These are phyloP conservation scores for Komagataella phaffii DNA, from an alignment of 805 yeast genomes.

Conservation along the genomic window DNA sequence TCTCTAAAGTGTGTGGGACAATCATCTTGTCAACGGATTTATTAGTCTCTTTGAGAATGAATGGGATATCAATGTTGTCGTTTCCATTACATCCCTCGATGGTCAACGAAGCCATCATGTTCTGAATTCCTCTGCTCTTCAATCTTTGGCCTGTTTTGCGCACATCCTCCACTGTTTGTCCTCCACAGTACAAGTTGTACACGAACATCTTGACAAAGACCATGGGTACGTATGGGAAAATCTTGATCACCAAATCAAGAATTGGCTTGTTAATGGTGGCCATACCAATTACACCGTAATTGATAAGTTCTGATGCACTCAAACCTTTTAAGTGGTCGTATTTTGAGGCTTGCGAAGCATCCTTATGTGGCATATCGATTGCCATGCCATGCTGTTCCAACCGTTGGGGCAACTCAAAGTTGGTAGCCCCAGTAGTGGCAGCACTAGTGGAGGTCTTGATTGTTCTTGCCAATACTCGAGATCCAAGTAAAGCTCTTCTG, in stretches of 20 bases:
- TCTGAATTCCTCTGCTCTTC: slow-evolving; percentile 64
- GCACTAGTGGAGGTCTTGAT: not conserved
- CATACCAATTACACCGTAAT: slow-evolving; percentile 54
- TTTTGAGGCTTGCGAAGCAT: not conserved
- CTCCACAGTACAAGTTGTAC: slow-evolving; percentile 83
- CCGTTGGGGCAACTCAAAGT: not conserved
- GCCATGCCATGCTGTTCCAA: not conserved
- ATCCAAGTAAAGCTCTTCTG: not conserved
- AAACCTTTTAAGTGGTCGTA: slow-evolving; percentile 36
- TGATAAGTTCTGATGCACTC: slow-evolving; percentile 40
- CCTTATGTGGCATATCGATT: not conserved
- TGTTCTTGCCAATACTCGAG: not conserved
- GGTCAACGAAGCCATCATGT: slow-evolving; percentile 91
- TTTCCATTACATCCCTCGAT: slow-evolving; percentile 87
- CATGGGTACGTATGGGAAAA: slow-evolving; percentile 68
- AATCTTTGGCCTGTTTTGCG: slow-evolving; percentile 55
- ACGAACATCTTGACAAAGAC: slow-evolving; percentile 57
- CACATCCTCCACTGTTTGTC: slow-evolving; percentile 64
- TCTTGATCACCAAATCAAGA: slow-evolving; percentile 43
- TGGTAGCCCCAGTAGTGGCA: not conserved
- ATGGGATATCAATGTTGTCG: slow-evolving; percentile 38
- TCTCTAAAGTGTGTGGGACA: slow-evolving; percentile 55
- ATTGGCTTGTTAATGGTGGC: slow-evolving; percentile 55
- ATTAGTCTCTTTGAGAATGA: slow-evolving; percentile 50
- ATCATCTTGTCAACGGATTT: slow-evolving; percentile 55